phyloP scores from a whole-genome alignment of 78 protist genomes.

The Neovahlkampfia damariscottae region DNA sequence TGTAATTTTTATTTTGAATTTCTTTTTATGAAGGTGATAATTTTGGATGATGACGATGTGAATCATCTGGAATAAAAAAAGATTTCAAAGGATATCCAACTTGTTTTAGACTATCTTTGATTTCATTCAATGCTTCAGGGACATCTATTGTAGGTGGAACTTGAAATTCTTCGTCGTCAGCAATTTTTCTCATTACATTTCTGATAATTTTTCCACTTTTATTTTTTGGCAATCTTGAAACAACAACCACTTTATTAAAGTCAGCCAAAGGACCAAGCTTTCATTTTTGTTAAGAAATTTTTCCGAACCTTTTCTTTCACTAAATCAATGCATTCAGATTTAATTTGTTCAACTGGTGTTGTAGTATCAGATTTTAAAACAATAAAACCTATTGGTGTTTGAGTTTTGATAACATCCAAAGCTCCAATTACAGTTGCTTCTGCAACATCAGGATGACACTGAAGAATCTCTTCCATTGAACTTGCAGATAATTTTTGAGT shows the following conservation, averaged over 20 bases:
- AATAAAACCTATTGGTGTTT: conserved; percentile 49
- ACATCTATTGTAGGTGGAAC: conserved; percentile 6
- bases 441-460: conserved; percentile 23
- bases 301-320: too few species aligned
- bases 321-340: too few species aligned
- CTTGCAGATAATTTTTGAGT: conserved; percentile 70
- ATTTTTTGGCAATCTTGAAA: conserved; percentile 55
- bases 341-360: too few species aligned
- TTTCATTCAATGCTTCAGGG: too few species aligned
- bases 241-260: conserved; percentile 30
- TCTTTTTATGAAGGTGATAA: too few species aligned
- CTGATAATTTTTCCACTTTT: conserved; percentile 61
- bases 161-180: conserved; percentile 19
- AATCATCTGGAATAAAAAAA: too few species aligned
- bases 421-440: conserved; percentile 75
- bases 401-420: conserved; percentile 52
- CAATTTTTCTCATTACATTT: conserved; percentile 38
- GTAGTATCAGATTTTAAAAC: conserved; percentile 36
- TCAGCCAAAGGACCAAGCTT: conserved; percentile 47
- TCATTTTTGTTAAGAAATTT: too few species aligned
- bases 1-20: too few species aligned
- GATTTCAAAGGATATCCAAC: too few species aligned
- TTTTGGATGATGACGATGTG: too few species aligned
- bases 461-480: conserved; percentile 47
- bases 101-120: too few species aligned